Evolutionary conservation across 2,329 filamentous ascomycete species (phyloP).

Genomic region (Calonectria hawksworthii): DNA sequence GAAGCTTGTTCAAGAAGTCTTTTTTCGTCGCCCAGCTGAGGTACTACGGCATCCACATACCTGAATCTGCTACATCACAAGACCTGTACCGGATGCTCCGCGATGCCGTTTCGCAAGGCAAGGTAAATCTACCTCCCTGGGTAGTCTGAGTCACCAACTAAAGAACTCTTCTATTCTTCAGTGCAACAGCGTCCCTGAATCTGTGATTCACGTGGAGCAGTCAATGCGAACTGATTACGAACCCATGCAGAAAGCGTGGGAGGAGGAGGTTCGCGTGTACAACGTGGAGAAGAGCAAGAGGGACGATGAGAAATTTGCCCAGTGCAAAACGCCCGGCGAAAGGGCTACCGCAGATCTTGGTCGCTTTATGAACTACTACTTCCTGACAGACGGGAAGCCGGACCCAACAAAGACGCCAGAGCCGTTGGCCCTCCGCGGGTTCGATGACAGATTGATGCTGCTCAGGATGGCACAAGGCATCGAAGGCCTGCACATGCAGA

Average conservation of each 20-base stretch:
- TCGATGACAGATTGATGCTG: background rate
- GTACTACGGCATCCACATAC: background rate
- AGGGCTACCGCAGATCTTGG: background rate
- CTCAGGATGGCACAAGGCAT: background rate
- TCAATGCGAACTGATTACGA: slow-evolving; percentile 19
- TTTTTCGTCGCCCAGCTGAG: background rate
- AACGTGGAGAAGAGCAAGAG: background rate
- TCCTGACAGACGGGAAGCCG: slow-evolving; percentile 25
- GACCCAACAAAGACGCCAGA: slow-evolving; percentile 4
- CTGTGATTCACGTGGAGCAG: background rate
- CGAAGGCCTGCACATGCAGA: background rate
- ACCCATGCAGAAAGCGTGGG: slow-evolving; percentile 13
- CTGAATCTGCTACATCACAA: background rate
- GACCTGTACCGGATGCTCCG: background rate
- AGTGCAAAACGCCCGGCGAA: slow-evolving; percentile 16
- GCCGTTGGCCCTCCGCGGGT: slow-evolving; percentile 8
- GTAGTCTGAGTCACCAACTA: background rate
- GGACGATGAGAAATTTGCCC: slow-evolving; percentile 9
- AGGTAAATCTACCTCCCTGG: background rate
- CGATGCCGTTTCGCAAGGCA: background rate
- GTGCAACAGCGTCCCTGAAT: background rate
- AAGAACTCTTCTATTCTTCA: background rate
- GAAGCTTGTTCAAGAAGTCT: background rate
- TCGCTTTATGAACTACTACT: slow-evolving; percentile 25
- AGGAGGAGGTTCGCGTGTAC: background rate